Percentiles rank a stretch among this genome's conserved stretches.
phyloP scores from a whole-genome alignment of 306 rosid genomes.

The Castanea mollissima region DNA sequence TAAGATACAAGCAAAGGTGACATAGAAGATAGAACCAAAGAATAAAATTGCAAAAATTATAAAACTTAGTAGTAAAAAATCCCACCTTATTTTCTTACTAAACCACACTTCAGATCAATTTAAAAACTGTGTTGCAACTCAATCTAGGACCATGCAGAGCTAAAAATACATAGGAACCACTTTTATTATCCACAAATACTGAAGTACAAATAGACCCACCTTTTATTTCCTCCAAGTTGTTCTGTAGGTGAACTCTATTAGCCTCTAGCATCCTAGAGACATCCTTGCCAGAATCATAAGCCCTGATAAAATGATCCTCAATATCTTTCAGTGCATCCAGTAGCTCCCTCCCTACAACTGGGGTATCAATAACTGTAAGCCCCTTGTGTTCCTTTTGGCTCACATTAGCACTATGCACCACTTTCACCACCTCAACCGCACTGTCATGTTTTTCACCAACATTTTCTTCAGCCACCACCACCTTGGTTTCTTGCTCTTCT shows the following conservation, averaged over 20 bases:
- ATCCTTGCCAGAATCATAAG: constrained; percentile 74
- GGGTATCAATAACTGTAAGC: constrained; percentile 62
- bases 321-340: constrained; percentile 86
- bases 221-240: constrained; percentile 84
- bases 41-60: background rate
- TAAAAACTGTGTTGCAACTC: constrained; percentile 5
- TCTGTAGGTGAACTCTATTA: constrained; percentile 71
- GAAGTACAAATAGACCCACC: constrained; percentile 43
- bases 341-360: constrained; percentile 80
- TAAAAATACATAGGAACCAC: background rate
- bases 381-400: constrained; percentile 49
- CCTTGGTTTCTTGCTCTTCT: constrained; percentile 44
- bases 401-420: constrained; percentile 38
- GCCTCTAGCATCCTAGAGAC: constrained; percentile 92
- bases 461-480: constrained; percentile 40
- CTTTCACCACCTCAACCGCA: constrained; percentile 46
- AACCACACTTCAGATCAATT: constrained; percentile 11
- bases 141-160: constrained; percentile 13
- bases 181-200: background rate
- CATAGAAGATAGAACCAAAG: background rate
- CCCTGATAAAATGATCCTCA: constrained; percentile 71
- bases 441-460: constrained; percentile 32
- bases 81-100: background rate
- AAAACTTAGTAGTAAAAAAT: background rate
- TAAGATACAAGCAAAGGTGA: background rate